phyloP scores from a whole-genome alignment of 495 filamentous ascomycete genomes.

The Jackrogersella multiformis region DNA sequence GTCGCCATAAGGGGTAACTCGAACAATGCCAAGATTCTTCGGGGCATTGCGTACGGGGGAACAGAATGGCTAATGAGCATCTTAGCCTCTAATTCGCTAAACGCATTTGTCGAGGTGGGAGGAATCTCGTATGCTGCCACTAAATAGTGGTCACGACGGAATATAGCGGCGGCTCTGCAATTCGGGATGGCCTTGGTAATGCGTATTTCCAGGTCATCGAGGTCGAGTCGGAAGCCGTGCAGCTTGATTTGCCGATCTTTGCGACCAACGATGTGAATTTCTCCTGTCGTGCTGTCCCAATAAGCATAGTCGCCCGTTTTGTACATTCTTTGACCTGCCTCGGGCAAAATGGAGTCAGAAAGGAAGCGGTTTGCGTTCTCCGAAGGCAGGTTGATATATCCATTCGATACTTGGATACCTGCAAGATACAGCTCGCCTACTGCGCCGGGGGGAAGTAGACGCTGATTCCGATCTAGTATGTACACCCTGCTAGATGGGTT shows the following conservation, averaged over 20 bases:
- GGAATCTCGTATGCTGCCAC: neutral
- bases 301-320: neutral
- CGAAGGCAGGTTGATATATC: neutral
- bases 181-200: neutral
- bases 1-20: neutral
- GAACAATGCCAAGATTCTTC: neutral
- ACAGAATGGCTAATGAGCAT: neutral
- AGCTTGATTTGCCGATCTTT: neutral
- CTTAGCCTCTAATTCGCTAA: neutral
- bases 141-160: neutral
- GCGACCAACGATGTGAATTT: neutral
- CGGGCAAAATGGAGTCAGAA: neutral
- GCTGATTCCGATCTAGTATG: neutral
- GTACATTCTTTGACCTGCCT: neutral
- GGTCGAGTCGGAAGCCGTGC: neutral
- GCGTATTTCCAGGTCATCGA: neutral
- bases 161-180: neutral
- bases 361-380: neutral
- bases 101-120: neutral
- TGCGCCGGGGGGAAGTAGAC: neutral
- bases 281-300: neutral
- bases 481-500: neutral
- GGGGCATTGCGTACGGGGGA: neutral
- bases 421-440: neutral
- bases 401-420: neutral